These are phyloP conservation scores for Malassezia caprae DNA, from an alignment of 1,284 basidiomycete species.

Conservation along the genomic window DNA sequence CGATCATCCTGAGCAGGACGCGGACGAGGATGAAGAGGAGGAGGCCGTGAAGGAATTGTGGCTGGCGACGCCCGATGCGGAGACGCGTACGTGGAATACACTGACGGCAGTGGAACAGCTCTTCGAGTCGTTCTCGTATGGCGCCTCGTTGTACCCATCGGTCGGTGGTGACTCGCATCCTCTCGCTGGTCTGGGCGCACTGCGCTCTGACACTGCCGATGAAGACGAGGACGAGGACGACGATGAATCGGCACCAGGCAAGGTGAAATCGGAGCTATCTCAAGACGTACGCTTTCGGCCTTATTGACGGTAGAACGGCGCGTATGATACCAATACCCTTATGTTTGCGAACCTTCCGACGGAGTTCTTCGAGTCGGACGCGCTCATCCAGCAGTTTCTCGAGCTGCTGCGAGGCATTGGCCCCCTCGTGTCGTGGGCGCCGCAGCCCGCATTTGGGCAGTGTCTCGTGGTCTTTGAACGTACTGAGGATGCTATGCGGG, in stretches of 20 bases:
- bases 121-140: slow-evolving; percentile 75
- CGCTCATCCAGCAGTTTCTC: slow-evolving; percentile 22
- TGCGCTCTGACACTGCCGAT: slow-evolving; percentile 40
- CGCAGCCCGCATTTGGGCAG: slow-evolving; percentile 33
- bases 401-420: slow-evolving; percentile 39
- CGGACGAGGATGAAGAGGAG: slow-evolving; percentile 26
- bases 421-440: slow-evolving; percentile 32
- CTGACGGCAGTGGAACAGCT: slow-evolving; percentile 63
- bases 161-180: slow-evolving; percentile 47
- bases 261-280: slow-evolving; percentile 83
- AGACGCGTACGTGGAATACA: slow-evolving; percentile 8
- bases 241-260: slow-evolving; percentile 65
- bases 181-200: slow-evolving; percentile 37
- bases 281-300: slow-evolving; percentile 65
- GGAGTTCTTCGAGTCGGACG: slow-evolving; percentile 27
- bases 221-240: slow-evolving; percentile 26
- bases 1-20: slow-evolving; percentile 23
- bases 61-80: slow-evolving; percentile 25
- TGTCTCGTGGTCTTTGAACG: slow-evolving; percentile 33
- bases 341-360: slow-evolving; percentile 36
- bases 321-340: slow-evolving; percentile 28
- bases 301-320: slow-evolving; percentile 54
- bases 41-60: slow-evolving; percentile 31
- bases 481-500: slow-evolving; percentile 21
- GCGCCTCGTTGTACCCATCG: slow-evolving; percentile 75